A percentile compares a stretch with the other conserved stretches of the same genome.
phyloP scores from a whole-genome alignment of 129 eudicot genomes.

The Erigeron canadensis region DNA sequence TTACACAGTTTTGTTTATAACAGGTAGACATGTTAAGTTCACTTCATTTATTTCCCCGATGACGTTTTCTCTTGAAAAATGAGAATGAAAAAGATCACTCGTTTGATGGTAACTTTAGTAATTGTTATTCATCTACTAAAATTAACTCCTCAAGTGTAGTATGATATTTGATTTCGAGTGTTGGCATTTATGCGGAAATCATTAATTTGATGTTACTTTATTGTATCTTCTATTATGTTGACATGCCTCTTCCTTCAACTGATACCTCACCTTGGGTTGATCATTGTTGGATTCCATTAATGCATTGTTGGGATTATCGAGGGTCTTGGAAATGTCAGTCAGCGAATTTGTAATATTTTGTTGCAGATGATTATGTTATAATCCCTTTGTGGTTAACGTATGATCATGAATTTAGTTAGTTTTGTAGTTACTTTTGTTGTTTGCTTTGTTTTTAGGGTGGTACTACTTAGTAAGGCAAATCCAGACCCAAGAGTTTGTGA shows the following conservation, averaged over 20 bases:
- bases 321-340: neutral
- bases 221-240: neutral
- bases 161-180: neutral
- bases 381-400: neutral
- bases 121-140: neutral
- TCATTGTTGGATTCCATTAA: neutral
- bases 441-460: conserved; percentile 4
- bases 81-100: too few relatives aligned
- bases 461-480: neutral
- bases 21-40: neutral
- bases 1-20: neutral
- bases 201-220: too few relatives aligned
- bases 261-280: neutral
- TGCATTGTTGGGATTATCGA: neutral
- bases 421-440: neutral
- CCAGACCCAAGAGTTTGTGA: neutral
- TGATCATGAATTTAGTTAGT: conserved; percentile 8
- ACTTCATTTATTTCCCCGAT: neutral
- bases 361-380: too few relatives aligned
- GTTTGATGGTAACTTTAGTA: neutral
- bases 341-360: neutral
- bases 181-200: too few relatives aligned
- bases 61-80: neutral
- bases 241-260: conserved; percentile 1
- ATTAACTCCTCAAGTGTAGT: neutral